These are phyloP conservation scores for Claviceps paspali DNA, from an alignment of 2,329 filamentous ascomycete species.

Conservation along the genomic window DNA sequence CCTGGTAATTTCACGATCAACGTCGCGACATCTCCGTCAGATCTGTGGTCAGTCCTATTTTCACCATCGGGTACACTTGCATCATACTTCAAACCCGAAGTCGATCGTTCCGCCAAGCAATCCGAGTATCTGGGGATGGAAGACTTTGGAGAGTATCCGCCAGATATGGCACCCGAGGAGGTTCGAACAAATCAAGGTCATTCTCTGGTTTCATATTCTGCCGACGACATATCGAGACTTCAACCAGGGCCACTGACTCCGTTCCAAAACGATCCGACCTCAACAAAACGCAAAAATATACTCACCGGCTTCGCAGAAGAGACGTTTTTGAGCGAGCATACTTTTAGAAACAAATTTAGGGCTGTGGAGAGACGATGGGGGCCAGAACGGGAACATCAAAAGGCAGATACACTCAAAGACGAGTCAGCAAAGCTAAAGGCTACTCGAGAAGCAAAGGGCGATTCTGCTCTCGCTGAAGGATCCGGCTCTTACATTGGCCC, in stretches of 20 bases:
- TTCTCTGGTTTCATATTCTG: conserved; percentile 50
- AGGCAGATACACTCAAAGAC: conserved; percentile 48
- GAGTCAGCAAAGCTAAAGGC: conserved; percentile 50
- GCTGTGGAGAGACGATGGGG: conserved; percentile 57
- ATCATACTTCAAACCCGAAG: background rate
- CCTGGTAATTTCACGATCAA: no score
- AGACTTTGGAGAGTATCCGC: conserved; percentile 47
- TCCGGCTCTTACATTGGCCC: conserved; percentile 82
- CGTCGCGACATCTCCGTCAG: no score
- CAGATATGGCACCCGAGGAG: conserved; percentile 50
- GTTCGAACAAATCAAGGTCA: conserved; percentile 43
- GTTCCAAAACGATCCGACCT: conserved; percentile 47
- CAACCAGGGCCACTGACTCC: conserved; percentile 58
- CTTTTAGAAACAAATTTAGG: conserved; percentile 76
- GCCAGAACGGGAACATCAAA: conserved; percentile 39
- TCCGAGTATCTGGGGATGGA: conserved; percentile 29
- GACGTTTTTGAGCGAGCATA: conserved; percentile 76
- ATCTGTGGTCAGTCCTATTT: no score
- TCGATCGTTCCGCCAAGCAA: background rate
- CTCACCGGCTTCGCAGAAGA: conserved; percentile 80
- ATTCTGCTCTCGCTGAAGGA: conserved; percentile 71
- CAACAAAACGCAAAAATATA: conserved; percentile 63
- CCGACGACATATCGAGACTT: conserved; percentile 53
- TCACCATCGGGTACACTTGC: background rate
- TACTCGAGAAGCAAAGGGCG: conserved; percentile 74